Percentiles rank a stretch among this genome's conserved stretches.
Evolutionary conservation across 2,329 filamentous ascomycete genomes (phyloP).

Genomic region (Sporothrix protearum): DNA sequence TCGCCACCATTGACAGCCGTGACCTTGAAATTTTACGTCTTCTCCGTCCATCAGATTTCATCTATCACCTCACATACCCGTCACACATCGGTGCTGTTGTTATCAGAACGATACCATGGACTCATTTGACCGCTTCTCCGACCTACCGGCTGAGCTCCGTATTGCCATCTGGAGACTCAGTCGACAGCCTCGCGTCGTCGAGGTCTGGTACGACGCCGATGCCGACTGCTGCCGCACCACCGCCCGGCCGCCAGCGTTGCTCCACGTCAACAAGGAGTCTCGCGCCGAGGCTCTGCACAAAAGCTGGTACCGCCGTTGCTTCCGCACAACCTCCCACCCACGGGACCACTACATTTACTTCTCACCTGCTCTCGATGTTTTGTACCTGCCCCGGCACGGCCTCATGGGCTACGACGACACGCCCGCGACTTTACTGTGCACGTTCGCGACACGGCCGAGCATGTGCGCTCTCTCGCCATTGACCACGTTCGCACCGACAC

Average conservation of each 20-base stretch:
- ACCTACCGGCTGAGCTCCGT: constrained; percentile 41
- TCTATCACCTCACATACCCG: background rate
- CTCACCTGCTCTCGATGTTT: constrained; percentile 37
- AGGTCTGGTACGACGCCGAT: constrained; percentile 40
- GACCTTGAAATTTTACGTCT: background rate
- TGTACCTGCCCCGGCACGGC: constrained; percentile 41
- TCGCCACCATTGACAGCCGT: background rate
- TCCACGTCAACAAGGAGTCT: constrained; percentile 44
- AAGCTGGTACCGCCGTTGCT: constrained; percentile 38
- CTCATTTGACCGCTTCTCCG: constrained; percentile 35
- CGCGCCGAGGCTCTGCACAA: constrained; percentile 40
- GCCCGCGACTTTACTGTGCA: constrained; percentile 42
- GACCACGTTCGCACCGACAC: constrained; percentile 45
- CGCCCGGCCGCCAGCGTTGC: constrained; percentile 40
- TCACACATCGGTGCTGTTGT: background rate
- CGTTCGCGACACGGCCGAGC: constrained; percentile 36
- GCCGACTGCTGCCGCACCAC: constrained; percentile 39
- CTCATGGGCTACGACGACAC: constrained; percentile 43
- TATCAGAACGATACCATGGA: background rate
- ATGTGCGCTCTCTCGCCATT: constrained; percentile 42
- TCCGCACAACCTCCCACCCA: constrained; percentile 36
- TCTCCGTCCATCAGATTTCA: background rate
- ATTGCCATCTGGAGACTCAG: constrained; percentile 41
- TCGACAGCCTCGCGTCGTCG: constrained; percentile 39
- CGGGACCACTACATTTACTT: constrained; percentile 38